Conservation (phyloP, 2,329 filamentous ascomycete genomes). For the Diplodia corticola region DNA sequence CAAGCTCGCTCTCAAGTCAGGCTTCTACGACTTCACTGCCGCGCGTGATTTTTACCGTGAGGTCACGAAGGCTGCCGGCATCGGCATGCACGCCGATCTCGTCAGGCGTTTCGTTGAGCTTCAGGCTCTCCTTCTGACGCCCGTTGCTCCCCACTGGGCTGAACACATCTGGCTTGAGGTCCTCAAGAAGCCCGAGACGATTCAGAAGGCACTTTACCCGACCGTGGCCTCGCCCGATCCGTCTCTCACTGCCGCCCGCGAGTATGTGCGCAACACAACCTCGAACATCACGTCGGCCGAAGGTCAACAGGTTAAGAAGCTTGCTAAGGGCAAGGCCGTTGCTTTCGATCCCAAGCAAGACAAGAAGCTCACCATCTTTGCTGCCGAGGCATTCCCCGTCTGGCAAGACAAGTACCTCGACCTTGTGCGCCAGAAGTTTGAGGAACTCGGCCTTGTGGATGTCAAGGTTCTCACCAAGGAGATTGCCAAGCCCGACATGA, state of each 20-base stretch:
- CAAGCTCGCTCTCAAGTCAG: constrained; percentile 51
- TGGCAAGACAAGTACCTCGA: constrained; percentile 94
- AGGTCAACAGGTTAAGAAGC: constrained; percentile 78
- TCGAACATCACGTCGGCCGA: constrained; percentile 86
- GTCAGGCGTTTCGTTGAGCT: constrained; percentile 80
- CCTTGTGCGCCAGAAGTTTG: constrained; percentile 70
- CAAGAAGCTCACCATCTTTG: constrained; percentile 87
- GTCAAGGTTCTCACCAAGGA: constrained; percentile 78
- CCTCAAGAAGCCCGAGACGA: constrained; percentile 69
- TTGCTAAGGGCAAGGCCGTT: constrained; percentile 85
- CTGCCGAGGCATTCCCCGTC: constrained; percentile 74
- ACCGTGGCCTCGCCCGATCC: constrained; percentile 65
- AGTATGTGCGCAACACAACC: constrained; percentile 74
- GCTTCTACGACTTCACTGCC: constrained; percentile 86
- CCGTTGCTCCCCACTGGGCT: constrained; percentile 89
- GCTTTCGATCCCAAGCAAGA: constrained; percentile 87
- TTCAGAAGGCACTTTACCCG: constrained; percentile 80
- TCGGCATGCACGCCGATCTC: constrained; percentile 84
- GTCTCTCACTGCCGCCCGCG: constrained; percentile 71
- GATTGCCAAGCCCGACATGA: constrained; percentile 86
- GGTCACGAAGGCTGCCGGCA: constrained; percentile 70
- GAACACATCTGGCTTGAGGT: constrained; percentile 95
- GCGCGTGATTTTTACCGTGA: constrained; percentile 91
- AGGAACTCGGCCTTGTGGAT: constrained; percentile 65
- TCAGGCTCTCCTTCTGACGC: constrained; percentile 77